These are phyloP conservation scores for Saksenaea oblongispora DNA, from an alignment of 371 early-diverging fungal genomes.

Conservation along the genomic window DNA sequence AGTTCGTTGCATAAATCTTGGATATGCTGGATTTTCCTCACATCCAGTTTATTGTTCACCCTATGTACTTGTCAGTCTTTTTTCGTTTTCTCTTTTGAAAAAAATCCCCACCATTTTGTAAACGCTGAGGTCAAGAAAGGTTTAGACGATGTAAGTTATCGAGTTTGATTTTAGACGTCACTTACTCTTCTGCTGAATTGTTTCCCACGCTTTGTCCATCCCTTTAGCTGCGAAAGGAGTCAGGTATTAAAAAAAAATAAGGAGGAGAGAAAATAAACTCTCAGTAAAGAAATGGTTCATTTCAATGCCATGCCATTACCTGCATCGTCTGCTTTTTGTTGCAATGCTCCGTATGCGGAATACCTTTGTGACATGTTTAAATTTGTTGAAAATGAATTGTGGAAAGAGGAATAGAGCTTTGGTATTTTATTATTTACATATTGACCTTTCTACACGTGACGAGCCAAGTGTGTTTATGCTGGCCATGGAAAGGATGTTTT, in stretches of 20 bases:
- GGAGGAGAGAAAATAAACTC: background rate
- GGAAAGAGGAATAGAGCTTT: background rate
- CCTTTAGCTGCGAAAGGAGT: constrained; percentile 35
- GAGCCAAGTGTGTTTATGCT: background rate
- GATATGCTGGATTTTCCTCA: constrained; percentile 62
- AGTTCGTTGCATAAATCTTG: constrained; percentile 71
- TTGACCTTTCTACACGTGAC: constrained; percentile 1
- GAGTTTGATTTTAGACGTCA: background rate
- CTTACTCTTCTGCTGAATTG: constrained; percentile 87
- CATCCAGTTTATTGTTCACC: constrained; percentile 90
- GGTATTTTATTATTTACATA: constrained; percentile 1
- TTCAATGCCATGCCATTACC: constrained; percentile 20
- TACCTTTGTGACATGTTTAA: background rate
- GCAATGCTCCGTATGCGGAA: constrained; percentile 29
- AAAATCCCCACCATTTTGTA: constrained; percentile 69
- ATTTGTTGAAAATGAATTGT: background rate
- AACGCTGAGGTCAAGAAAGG: constrained; percentile 54
- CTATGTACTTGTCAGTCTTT: constrained; percentile 49
- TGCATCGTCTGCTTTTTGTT: constrained; percentile 49
- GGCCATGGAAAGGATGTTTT: background rate
- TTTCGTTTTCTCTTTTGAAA: background rate
- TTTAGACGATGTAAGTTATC: background rate
- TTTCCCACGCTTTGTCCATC: constrained; percentile 84
- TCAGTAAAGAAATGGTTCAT: background rate
- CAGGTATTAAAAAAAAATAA: background rate